Evolutionary conservation across 345 rosid species (phyloP).

Genomic region (Rhizophora apiculata): DNA sequence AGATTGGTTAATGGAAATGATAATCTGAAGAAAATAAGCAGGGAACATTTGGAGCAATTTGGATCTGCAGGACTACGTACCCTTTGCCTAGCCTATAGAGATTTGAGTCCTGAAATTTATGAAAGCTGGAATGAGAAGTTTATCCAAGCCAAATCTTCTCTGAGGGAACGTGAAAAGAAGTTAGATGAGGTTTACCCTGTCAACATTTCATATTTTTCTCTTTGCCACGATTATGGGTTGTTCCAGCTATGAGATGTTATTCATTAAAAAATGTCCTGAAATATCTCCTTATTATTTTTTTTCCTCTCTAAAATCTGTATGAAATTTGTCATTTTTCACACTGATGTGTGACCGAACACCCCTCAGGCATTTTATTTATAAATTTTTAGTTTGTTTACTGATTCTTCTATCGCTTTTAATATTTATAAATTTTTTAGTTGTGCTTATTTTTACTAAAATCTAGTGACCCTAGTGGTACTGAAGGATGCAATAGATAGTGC

Average conservation of each 20-base stretch:
- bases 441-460: neutral
- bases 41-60: constrained; percentile 88
- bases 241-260: neutral
- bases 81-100: constrained; percentile 90
- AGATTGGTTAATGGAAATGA: constrained; percentile 73
- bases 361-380: too few species aligned
- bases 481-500: neutral
- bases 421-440: neutral
- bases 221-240: neutral
- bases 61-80: constrained; percentile 98
- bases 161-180: constrained; percentile 93
- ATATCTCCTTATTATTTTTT: neutral
- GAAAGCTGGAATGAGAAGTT: constrained; percentile 97
- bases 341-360: too few species aligned
- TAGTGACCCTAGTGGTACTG: neutral
- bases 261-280: neutral
- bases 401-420: too few species aligned
- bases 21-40: constrained; percentile 64
- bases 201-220: neutral
- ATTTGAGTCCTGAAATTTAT: constrained; percentile 68
- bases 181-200: constrained; percentile 75
- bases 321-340: neutral
- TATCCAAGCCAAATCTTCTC: constrained; percentile 92
- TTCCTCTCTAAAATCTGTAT: neutral
- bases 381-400: too few species aligned